Evolutionary conservation across 2,329 filamentous ascomycete genomes (phyloP), one percentile per base, ranked within the genome.

Genomic region (Ceratocystis huliohia): DNA sequence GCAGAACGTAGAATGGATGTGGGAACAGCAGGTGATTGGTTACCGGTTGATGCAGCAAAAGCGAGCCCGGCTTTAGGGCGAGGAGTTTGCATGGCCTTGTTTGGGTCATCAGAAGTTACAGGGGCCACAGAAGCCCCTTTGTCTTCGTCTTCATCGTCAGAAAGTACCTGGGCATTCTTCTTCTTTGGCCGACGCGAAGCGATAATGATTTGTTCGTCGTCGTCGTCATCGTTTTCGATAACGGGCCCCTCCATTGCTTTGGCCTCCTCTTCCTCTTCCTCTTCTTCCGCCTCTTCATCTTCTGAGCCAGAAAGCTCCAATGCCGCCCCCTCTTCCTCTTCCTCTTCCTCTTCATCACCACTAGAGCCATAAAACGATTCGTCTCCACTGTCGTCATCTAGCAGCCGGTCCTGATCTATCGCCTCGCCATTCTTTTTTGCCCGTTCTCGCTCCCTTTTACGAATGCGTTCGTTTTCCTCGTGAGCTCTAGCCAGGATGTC

Each of bases 401-500:
- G 81, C 28, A 83, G 72, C 10, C 79, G 79, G 68, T 84, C 82
- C 66, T 79, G 77, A 1, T 78, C 79, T 5, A 73, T 76, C 70
- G 73, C 73, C 68, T 75, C 78, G 72, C 75, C 79, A 71, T 73
- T 81, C 65, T 85, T 81, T 72, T 85, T 84, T 0, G 84, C 85
- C 57, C 84, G 85, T 33, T 83, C 87, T 69, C 85, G 85, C 76
- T 99, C 94, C 62, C 85, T 80, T 71, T 88, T 84, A 75, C 87
- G 88, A 63, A 97, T 86, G 70, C 88, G 86, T 57, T 88, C 83
- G 1, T 87, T 92, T 73, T 97, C 90, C 69, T 85, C 81, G 67
- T 91, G 82, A 22, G 92, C 93, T 71, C 87, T 91, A 61, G 93
- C 88, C 30, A 97, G 84, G 68, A 97, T 82, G 72, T 96, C 88